phyloP scores from a whole-genome alignment of 139 green algal genomes.

The Dunaliella primolecta region DNA sequence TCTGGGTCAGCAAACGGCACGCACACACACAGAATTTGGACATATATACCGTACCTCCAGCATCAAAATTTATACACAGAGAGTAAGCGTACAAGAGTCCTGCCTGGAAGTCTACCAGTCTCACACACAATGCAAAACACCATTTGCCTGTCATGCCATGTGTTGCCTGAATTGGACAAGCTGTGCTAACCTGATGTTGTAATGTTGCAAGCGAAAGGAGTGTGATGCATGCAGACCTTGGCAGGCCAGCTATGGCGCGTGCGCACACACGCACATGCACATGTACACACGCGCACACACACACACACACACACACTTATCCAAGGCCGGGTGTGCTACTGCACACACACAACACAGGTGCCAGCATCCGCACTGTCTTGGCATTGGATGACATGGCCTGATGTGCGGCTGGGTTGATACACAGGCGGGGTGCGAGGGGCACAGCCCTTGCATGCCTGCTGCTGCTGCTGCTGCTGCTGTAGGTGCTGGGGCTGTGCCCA shows the following conservation, averaged over 20 bases:
- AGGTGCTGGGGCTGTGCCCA: background rate
- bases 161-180: no score
- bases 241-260: no score
- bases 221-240: no score
- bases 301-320: background rate
- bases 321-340: background rate
- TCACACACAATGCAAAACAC: background rate
- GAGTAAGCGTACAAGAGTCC: background rate
- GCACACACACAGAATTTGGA: background rate
- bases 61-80: background rate
- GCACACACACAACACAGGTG: background rate
- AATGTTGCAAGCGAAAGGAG: no score
- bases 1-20: no score
- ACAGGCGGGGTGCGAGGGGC: no score
- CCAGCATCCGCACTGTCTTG: background rate
- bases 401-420: background rate
- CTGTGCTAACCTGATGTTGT: no score
- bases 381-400: background rate
- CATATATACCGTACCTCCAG: no score
- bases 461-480: background rate
- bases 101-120: background rate
- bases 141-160: no score
- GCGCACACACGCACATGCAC: background rate
- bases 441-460: background rate
- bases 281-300: background rate